Evolutionary conservation across 345 rosid genomes (phyloP), one percentile per base, ranked within the genome.

Genomic region (Geranium rotundifolium): DNA sequence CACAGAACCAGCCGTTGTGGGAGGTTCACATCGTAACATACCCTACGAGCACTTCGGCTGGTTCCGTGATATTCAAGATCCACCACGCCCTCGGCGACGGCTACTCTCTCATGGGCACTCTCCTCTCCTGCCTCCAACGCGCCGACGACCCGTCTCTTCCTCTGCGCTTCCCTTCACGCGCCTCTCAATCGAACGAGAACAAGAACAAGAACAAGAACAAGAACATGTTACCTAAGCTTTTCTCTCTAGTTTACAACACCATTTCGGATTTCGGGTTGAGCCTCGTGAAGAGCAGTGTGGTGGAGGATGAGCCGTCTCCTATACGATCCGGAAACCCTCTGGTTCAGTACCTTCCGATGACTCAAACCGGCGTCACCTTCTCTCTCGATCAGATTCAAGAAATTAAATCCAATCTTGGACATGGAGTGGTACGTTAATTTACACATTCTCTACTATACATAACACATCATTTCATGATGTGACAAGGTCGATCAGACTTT

Each of bases 31-130:
- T 81, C 29, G n/a, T 84, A 27, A 77, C 68, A 16, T 77, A 71
- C 62, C 81, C 81, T 0, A 73, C 82, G 5, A 77, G 54, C 8
- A 29, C 67, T 27, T 76, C 82, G 16, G 76, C 79, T 6, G 82
- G 77, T 10, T 72, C 17, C 58, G 0, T 67, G 0, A 64, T 81
- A 0, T 81, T 84, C 72, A 84, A 81, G 76, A 75, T 84, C 19
- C 89, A 84, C 62, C 89, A 84, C 39, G 67, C 86, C 0, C 84
- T 84, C 14, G 86, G 86, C 0, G 89, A 84, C 37, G 86, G 89
- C 15, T 79, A 61, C 19, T 76, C 79, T 66, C 64, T 84, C 17
- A 78, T 84, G 81, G 80, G 80, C 12, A 81, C 81, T 50, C 81
- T 84, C 17, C 74, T 84, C 54, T 84, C 86, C 57, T 77, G 82